Base-by-base conservation (phyloP, 441 rosid species). In the Erysimum cheiri region DNA sequence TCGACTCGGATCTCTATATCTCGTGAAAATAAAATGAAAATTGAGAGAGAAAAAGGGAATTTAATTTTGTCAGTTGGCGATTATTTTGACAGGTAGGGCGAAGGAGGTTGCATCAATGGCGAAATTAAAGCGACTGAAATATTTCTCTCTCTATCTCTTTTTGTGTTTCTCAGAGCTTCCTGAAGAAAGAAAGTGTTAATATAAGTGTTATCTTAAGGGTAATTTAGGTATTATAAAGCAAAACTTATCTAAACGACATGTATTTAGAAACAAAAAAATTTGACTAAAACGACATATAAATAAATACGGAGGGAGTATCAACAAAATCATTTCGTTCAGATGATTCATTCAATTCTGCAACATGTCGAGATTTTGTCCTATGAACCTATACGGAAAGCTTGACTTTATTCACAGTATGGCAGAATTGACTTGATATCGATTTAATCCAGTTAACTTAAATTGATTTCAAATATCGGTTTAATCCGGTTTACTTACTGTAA, bases 71-170 rank as follows among this genome's bases (percentile, higher is more conserved):
- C 58, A 64, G 46, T 35, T 35, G 13, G 69, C 0, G 57, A 53
- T 29, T 26, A n/a, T n/a, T 17, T 36, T 3, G 58, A 49, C 28
- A 49, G 35, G 57, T 64, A 37, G 5, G 8, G 41, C 22, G 54
- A 44, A 68, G 64, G 40, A 46, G 47, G 55, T 22, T 50, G 56
- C 56, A 58, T 47, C 59, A 69, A 36, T 69, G 73, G 66, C 50
- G 59, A 11, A 26, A 53, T 66, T 22, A 70, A 14, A 39, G 40
- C 11, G 12, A 3, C 5, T 60, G 44, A 50, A 50, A 40, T 36
- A 1, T 40, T 2, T 72, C n/a, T 26, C 35, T 64, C 39, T 26
- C n/a, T 26, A n/a, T n/a, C n/a, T n/a, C 9, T 24, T 3, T 37
- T 0, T 43, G 3, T n/a, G 8, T 6, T 43, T 54, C 48, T 35